These are phyloP conservation scores for Sordaria brevicollis DNA, from an alignment of 495 filamentous ascomycete species.

Conservation along the genomic window DNA sequence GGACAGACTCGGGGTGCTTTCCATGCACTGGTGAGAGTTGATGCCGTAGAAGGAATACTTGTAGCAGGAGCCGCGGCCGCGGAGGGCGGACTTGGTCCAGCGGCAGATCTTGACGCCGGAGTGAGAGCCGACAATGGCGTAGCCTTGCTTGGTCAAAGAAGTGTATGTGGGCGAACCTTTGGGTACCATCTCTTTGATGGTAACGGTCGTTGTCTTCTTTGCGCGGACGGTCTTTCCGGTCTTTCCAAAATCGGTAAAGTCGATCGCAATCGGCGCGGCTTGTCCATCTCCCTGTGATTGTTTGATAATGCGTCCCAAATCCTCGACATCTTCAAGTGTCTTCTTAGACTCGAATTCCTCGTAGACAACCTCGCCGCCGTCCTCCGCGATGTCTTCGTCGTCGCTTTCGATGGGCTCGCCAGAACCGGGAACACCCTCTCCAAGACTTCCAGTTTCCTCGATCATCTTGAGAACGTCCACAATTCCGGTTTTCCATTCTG, in stretches of 20 bases:
- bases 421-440: slow-evolving; percentile 71
- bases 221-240: slow-evolving; percentile 31
- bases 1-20: slow-evolving; percentile 86
- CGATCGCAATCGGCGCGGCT: slow-evolving; percentile 56
- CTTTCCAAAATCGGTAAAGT: slow-evolving; percentile 64
- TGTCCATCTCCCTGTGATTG: slow-evolving; percentile 28
- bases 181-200: slow-evolving; percentile 85
- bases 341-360: slow-evolving; percentile 33
- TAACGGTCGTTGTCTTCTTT: slow-evolving; percentile 28
- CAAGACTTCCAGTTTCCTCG: slow-evolving; percentile 49
- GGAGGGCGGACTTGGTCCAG: slow-evolving; percentile 97
- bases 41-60: slow-evolving; percentile 97
- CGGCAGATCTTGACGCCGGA: slow-evolving; percentile 96
- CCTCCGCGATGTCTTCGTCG: slow-evolving; percentile 51
- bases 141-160: slow-evolving; percentile 89
- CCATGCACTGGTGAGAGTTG: slow-evolving; percentile 92
- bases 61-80: slow-evolving; percentile 90
- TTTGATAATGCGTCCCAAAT: slow-evolving; percentile 59
- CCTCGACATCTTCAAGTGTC: slow-evolving; percentile 68
- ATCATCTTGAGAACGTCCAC: slow-evolving; percentile 57
- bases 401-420: slow-evolving; percentile 78
- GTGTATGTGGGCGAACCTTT: slow-evolving; percentile 77
- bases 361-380: slow-evolving; percentile 48
- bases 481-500: slow-evolving; percentile 72
- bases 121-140: slow-evolving; percentile 88